These are phyloP conservation scores for Pelargonium nanum DNA, from an alignment of 345 rosid species.

Conservation along the genomic window DNA sequence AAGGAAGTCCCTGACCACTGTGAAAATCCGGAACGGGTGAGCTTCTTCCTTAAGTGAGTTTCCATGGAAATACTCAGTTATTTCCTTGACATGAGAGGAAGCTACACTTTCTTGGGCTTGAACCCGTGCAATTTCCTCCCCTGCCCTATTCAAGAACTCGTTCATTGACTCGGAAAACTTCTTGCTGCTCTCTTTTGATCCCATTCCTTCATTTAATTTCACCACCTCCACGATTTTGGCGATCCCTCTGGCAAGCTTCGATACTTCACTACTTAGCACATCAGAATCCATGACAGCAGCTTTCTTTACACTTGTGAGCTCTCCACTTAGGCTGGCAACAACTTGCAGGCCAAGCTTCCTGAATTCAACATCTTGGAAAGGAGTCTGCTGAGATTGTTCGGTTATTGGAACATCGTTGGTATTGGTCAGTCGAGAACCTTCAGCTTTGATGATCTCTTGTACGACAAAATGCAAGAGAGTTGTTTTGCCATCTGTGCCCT, in stretches of 20 bases:
- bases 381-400: slow-evolving; percentile 26
- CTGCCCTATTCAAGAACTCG: slow-evolving; percentile 51
- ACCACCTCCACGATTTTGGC: slow-evolving; percentile 40
- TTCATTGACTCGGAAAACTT: slow-evolving; percentile 57
- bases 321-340: slow-evolving; percentile 68
- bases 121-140: slow-evolving; percentile 49
- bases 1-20: slow-evolving; percentile 80
- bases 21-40: slow-evolving; percentile 63
- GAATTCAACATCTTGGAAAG: slow-evolving; percentile 49
- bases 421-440: slow-evolving; percentile 53
- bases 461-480: slow-evolving; percentile 86
- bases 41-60: slow-evolving; percentile 69
- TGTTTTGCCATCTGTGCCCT: slow-evolving; percentile 86
- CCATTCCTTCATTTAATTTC: slow-evolving; percentile 26
- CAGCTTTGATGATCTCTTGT: slow-evolving; percentile 71
- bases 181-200: slow-evolving; percentile 18
- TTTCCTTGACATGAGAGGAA: slow-evolving; percentile 50
- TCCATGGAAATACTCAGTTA: slow-evolving; percentile 89
- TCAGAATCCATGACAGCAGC: slow-evolving; percentile 82
- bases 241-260: slow-evolving; percentile 45
- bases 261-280: slow-evolving; percentile 46
- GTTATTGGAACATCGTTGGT: slow-evolving; percentile 20
- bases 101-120: slow-evolving; percentile 37
- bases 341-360: slow-evolving; percentile 85
- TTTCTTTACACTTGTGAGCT: slow-evolving; percentile 72